Base-by-base conservation (phyloP, 441 rosid species). In the Erysimum pusillum region DNA sequence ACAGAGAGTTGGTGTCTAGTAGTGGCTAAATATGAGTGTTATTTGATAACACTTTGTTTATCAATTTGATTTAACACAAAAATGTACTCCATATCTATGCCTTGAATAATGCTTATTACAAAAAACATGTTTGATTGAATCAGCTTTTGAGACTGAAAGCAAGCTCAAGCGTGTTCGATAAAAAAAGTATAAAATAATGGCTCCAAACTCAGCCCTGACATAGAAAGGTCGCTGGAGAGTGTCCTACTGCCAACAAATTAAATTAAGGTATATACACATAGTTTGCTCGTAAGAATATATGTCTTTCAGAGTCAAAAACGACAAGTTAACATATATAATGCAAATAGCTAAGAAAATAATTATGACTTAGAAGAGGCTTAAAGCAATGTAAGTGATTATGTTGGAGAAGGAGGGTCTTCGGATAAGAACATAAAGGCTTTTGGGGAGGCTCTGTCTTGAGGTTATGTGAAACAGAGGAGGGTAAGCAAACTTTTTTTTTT, bases 321-420 rank as follows among this genome's bases (percentile, higher is more conserved):
- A 22, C 25, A 22, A 22, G 25, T 22, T 22, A 22, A 22, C 28
- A 25, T 25, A 25, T 25, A 25, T 1, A 25, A 25, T 25, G 28
- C 28, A 25, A 38, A 38, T 9, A 38, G 6, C 3, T 38, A 38
- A 38, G 42, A 38, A 38, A 38, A 7, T 38, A 38, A 9, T 7
- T 38, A 38, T 38, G 42, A 38, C 42, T 38, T 32, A 32, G 5
- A 32, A 32, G 35, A 32, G 35, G 35, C 35, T 32, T 32, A 4
- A 32, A 32, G 35, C 35, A 32, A 32, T 32, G 35, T 32, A 32
- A 32, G 35, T 51, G 87, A 84, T 64, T 93, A 91, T 6, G 77
- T 41, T 7, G 49, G 34, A 28, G 89, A 85, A 36, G 89, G 89
- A 41, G 96, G 93, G 9, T 78, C 85, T 4, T 87, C 79, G 0